These are phyloP conservation scores for Sechiopsis laciniata DNA, from an alignment of 306 rosid genomes.

Conservation along the genomic window DNA sequence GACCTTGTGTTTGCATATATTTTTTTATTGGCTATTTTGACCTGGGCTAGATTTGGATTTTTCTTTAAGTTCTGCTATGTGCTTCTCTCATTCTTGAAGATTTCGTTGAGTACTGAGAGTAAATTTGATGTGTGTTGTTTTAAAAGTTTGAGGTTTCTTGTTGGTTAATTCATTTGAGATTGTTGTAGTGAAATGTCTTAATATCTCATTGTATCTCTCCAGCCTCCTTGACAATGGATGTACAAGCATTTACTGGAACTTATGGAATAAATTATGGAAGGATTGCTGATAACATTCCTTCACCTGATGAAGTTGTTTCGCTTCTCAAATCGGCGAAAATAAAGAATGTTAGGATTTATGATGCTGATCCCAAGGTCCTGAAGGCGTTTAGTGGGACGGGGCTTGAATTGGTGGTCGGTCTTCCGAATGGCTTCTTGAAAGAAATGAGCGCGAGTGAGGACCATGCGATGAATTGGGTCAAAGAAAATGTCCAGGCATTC, in stretches of 20 bases:
- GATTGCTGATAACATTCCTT: constrained; percentile 79
- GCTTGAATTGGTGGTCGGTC: constrained; percentile 76
- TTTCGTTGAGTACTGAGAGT: background rate
- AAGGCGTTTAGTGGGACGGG: constrained; percentile 84
- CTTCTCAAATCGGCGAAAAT: constrained; percentile 87
- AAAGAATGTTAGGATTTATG: constrained; percentile 76
- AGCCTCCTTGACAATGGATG: constrained; percentile 21
- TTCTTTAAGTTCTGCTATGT: background rate
- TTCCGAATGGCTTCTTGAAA: constrained; percentile 60
- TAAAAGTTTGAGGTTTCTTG: constrained; percentile 16
- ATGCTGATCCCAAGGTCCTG: constrained; percentile 85
- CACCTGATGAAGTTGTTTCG: constrained; percentile 80
- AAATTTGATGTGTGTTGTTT: background rate
- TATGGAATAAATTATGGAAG: constrained; percentile 96
- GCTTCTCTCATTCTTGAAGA: constrained; percentile 8
- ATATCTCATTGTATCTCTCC: background rate
- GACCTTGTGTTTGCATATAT: background rate
- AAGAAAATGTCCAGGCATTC: constrained; percentile 74
- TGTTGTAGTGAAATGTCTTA: background rate
- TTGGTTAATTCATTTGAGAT: background rate
- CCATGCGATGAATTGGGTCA: constrained; percentile 81
- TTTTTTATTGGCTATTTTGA: constrained; percentile 13
- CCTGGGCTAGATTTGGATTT: background rate
- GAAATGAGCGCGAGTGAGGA: constrained; percentile 67
- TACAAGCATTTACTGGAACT: constrained; percentile 55